These are phyloP conservation scores for Malassezia equina DNA, from an alignment of 1,284 basidiomycete species.

Conservation along the genomic window DNA sequence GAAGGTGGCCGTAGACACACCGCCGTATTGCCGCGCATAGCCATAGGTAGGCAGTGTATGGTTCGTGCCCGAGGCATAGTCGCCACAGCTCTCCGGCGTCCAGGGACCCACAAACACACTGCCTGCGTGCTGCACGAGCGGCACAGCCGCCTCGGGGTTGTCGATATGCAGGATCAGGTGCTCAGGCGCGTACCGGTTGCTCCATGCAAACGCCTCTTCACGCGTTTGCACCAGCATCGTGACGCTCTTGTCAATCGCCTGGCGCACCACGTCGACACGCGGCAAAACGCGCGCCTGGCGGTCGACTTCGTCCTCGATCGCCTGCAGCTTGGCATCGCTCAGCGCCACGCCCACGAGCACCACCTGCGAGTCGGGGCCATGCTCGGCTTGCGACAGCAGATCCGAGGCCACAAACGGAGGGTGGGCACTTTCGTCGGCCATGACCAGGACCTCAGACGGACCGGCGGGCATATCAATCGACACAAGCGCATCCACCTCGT, in stretches of 20 bases:
- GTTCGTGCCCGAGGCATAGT: slow-evolving; percentile 97
- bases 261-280: slow-evolving; percentile 76
- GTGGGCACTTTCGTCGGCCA: slow-evolving; percentile 76
- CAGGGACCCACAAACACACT: slow-evolving; percentile 78
- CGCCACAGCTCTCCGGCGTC: slow-evolving; percentile 79
- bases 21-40: slow-evolving; percentile 92
- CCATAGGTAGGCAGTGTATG: slow-evolving; percentile 66
- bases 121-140: slow-evolving; percentile 54
- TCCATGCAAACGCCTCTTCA: slow-evolving; percentile 73
- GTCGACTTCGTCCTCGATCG: slow-evolving; percentile 78
- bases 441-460: slow-evolving; percentile 58
- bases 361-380: slow-evolving; percentile 95
- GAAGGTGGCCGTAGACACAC: slow-evolving; percentile 93
- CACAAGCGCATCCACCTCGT: slow-evolving; percentile 92
- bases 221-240: slow-evolving; percentile 65
- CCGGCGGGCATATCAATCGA: slow-evolving; percentile 99
- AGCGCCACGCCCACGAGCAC: slow-evolving; percentile 76
- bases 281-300: slow-evolving; percentile 74
- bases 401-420: slow-evolving; percentile 91
- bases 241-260: slow-evolving; percentile 82
- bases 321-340: slow-evolving; percentile 56
- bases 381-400: slow-evolving; percentile 87
- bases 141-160: slow-evolving; percentile 30
- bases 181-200: slow-evolving; percentile 80
- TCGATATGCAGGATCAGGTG: slow-evolving; percentile 53